Evolutionary conservation across 345 rosid species (phyloP).

Genomic region (Euphorbia pulcherrima): DNA sequence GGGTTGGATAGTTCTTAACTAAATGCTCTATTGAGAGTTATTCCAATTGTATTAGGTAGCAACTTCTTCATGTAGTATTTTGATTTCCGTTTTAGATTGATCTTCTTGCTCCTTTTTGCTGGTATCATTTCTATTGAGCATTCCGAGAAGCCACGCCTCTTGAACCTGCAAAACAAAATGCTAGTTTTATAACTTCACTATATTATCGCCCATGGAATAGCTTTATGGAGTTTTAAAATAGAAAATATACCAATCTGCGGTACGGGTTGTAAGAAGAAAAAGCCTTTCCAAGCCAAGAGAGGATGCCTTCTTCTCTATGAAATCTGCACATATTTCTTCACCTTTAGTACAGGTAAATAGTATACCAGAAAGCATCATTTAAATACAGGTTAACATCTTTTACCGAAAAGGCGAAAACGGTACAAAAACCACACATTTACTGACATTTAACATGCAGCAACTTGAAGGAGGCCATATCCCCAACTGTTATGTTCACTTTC

Average conservation of each 20-base stretch:
- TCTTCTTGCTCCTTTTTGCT: slow-evolving; percentile 58
- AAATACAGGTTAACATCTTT: not conserved
- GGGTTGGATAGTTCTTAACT: slow-evolving; percentile 9
- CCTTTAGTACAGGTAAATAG: not conserved
- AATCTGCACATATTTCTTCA: slow-evolving; percentile 48
- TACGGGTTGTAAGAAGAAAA: slow-evolving; percentile 80
- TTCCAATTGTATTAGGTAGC: slow-evolving; percentile 74
- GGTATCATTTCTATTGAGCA: slow-evolving; percentile 72
- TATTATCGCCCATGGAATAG: too few species aligned
- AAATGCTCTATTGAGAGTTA: slow-evolving; percentile 33
- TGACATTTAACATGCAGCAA: not conserved
- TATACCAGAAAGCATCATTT: not conserved
- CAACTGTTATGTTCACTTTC: not conserved
- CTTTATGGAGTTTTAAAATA: not conserved
- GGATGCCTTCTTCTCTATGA: slow-evolving; percentile 80
- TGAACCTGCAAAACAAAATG: slow-evolving; percentile 48
- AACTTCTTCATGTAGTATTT: slow-evolving; percentile 82
- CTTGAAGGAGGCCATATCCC: too few species aligned
- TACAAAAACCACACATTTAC: not conserved
- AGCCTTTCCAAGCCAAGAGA: slow-evolving; percentile 65
- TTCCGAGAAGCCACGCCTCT: slow-evolving; percentile 73
- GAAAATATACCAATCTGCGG: slow-evolving; percentile 82
- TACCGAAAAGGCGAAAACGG: too few species aligned
- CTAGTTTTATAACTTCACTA: not conserved
- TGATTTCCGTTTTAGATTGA: slow-evolving; percentile 71